Evolutionary conservation across 331 rosid genomes (phyloP).

Genomic region (Pyracantha coccinea): DNA sequence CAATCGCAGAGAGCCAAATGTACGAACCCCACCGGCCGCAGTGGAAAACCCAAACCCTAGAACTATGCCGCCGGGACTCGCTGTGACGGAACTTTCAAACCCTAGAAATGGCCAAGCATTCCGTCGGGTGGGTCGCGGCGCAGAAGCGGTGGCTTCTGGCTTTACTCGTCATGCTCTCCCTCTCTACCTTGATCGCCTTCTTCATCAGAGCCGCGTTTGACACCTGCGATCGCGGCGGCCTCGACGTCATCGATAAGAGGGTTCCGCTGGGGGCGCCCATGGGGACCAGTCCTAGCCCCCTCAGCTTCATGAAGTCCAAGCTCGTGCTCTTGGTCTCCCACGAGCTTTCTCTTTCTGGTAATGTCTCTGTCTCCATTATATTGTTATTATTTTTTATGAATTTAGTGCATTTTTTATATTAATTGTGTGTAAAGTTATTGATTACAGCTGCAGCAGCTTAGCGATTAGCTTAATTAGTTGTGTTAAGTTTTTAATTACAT

Average conservation of each 20-base stretch:
- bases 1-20: slow-evolving; percentile 16
- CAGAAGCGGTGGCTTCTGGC: slow-evolving; percentile 37
- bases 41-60: slow-evolving; percentile 16
- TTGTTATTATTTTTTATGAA: not conserved
- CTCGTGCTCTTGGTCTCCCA: slow-evolving; percentile 30
- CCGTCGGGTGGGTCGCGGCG: slow-evolving; percentile 28
- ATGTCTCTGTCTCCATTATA: not conserved
- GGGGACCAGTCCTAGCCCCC: slow-evolving; percentile 19
- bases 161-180: slow-evolving; percentile 30
- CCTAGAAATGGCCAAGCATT: slow-evolving; percentile 36
- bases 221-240: slow-evolving; percentile 29
- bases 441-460: not conserved
- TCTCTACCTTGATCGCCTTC: slow-evolving; percentile 36
- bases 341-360: slow-evolving; percentile 36
- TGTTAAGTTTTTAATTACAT: not conserved
- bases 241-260: slow-evolving; percentile 14
- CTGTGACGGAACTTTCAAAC: not conserved
- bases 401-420: not conserved
- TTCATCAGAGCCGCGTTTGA: slow-evolving; percentile 39
- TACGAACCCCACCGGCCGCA: not conserved
- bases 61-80: not conserved
- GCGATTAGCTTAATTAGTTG: not conserved
- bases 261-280: slow-evolving; percentile 12
- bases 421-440: not conserved
- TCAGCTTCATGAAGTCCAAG: slow-evolving; percentile 33